Base-by-base conservation (phyloP, 768 basidiomycete genomes). In the Amanita rimosa region DNA sequence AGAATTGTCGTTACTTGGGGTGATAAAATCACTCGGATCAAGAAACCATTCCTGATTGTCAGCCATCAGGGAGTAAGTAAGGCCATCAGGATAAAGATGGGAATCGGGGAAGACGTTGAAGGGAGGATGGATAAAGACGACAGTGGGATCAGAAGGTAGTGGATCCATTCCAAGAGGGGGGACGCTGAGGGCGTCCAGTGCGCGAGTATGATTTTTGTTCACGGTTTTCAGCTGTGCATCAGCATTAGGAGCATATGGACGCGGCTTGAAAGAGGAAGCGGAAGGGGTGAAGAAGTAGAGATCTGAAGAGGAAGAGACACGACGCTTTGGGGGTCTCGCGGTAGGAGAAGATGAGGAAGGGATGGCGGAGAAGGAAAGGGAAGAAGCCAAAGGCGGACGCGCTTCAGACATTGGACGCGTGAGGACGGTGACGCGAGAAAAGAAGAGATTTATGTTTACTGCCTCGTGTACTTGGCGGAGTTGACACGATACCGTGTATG, bases 1-100 rank as follows among this genome's bases (percentile, higher is more conserved):
- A 4, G 72, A 61, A 59, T 76, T 75, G 36, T 64, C 62, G 45
- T 70, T 72, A 41, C 64, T 60, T 43, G 70, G 65, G 35, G 67
- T 66, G 33, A 74, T 66, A 54, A 85, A 89, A 62, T 89, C 86
- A 45, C 66, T 60, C 14, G 83, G 60, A 57, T 81, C 79, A 52
- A 90, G 70, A 58, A 89, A 90, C 87, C 87, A 90, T 48, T 88
- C 79, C 6, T 76, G 73, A 57, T 89, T 83, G 34, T 76, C 73
- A n/a, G 84, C 80, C 70, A 90, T 73, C 37, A 83, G 58, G 50
- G 74, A 71, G 60, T 85, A 90, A 3, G 78, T 76, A 44, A 89
- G 71, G 22, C 85, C 85, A 51, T 85, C 83, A 1, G 76, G 72
- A 65, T 78, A 70, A 13, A 66, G 58, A 51, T 79, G 67, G 16